phyloP scores from a whole-genome alignment of 225 moss, liverwort and hornwort genomes.

The Pleurozium schreberi region DNA sequence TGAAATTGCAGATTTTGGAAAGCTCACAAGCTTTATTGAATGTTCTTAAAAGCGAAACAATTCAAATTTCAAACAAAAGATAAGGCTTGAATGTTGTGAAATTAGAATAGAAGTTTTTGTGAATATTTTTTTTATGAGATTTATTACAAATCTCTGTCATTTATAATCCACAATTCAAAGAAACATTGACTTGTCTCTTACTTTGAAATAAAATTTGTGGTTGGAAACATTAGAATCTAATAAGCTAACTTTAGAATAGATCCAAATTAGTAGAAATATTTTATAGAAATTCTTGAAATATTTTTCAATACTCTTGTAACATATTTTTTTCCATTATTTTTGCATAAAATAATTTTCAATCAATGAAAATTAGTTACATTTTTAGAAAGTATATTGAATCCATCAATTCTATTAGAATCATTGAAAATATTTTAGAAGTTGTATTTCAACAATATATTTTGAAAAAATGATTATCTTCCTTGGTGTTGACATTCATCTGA shows the following conservation, averaged over 20 bases:
- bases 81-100: background rate
- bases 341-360: background rate
- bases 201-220: background rate
- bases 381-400: background rate
- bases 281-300: background rate
- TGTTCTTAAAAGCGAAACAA: slow-evolving; percentile 78
- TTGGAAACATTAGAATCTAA: background rate
- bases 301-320: background rate
- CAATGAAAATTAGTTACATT: background rate
- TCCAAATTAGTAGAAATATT: background rate
- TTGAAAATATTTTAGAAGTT: background rate
- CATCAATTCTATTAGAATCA: background rate
- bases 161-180: background rate
- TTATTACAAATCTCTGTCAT: background rate
- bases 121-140: background rate
- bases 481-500: background rate
- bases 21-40: slow-evolving; percentile 84
- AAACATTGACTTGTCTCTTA: background rate
- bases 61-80: slow-evolving; percentile 61
- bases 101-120: background rate
- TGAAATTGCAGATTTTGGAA: slow-evolving; percentile 66
- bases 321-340: background rate
- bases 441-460: background rate
- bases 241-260: background rate
- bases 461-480: background rate